Conservation (phyloP, 441 rosid genomes). For the Pelargonium australe region DNA sequence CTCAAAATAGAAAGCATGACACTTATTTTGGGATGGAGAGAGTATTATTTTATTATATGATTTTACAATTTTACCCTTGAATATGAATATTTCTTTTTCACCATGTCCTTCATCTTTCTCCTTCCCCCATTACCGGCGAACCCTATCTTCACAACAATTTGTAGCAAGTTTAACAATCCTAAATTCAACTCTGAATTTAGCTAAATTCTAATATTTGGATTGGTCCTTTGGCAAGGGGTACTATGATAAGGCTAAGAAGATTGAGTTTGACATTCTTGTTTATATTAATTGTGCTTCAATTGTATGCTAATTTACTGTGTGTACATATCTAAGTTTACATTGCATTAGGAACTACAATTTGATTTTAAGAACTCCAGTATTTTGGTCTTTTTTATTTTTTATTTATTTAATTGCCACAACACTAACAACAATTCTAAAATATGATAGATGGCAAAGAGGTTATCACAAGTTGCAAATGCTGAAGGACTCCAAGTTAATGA, state of each 20-base stretch:
- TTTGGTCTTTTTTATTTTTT: not conserved
- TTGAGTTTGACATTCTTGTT: not conserved
- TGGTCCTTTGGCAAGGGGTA: not conserved
- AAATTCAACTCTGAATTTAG: not conserved
- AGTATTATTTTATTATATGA: too few species aligned
- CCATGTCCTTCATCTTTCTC: too few species aligned
- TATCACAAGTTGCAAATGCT: slow-evolving; percentile 67
- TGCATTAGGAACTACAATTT: not conserved
- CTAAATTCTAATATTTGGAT: not conserved
- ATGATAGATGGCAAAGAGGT: slow-evolving; percentile 88
- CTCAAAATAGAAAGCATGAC: too few species aligned
- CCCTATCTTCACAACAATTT: too few species aligned
- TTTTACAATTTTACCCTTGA: too few species aligned
- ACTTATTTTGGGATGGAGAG: too few species aligned
- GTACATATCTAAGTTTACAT: not conserved
- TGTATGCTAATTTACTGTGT: not conserved
- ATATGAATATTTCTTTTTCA: too few species aligned
- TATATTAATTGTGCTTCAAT: not conserved
- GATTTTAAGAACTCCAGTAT: not conserved
- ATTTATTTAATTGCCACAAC: not conserved
- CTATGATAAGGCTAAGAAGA: not conserved
- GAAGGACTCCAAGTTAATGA: slow-evolving; percentile 81
- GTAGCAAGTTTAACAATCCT: too few species aligned
- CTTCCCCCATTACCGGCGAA: too few species aligned
- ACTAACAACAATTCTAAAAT: slow-evolving; percentile 19